Base-by-base conservation (phyloP, 1,284 basidiomycete genomes). In the Apiotrichum sp. region DNA sequence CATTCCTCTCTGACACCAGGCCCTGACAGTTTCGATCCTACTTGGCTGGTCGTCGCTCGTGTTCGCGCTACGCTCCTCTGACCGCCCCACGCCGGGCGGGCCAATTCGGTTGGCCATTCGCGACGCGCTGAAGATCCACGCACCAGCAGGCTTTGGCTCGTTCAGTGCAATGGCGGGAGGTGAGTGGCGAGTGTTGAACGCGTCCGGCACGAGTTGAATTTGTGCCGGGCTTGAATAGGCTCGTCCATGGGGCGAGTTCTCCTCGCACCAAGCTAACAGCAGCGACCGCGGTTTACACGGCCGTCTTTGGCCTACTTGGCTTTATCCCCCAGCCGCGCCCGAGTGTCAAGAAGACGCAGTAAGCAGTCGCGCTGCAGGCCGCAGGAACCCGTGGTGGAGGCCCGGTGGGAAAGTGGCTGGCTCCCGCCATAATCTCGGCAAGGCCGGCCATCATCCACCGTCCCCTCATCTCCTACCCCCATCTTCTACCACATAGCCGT, bases 271-370 rank as follows among this genome's bases (percentile, higher is more conserved):
- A 38, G 16, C 47, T 60, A 32, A 55, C 42, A 9, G 16, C 52
- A 74, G 73, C 73, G 29, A 74, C 73, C 9, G 62, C 70, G 5
- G 59, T 73, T 39, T 74, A 69, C 55, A 65, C 64, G 8, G 55
- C 71, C 36, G 71, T 70, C 2, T 63, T 74, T n/a, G 73, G 73
- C 4, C 34, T 71, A 10, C 62, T 74, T 10, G 73, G 73, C 4
- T 62, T 74, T 49, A 72, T 74, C 47, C 73, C 70, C 71, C 72
- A 9, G 59, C 62, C 36, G 62, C 61, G 4, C 62, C 68, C 1
- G 60, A 67, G 3, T 56, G 22, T 44, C 41, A 64, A 64, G 50
- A 68, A 67, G 61, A 48, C 35, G 7, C 33, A 47, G 43, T 56
- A 45, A 33, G 29, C 29, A 29, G 29, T 29, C 29, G 29, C 29